Base-by-base conservation (phyloP, 495 filamentous ascomycete genomes). In the Penicillium longicatenatum region DNA sequence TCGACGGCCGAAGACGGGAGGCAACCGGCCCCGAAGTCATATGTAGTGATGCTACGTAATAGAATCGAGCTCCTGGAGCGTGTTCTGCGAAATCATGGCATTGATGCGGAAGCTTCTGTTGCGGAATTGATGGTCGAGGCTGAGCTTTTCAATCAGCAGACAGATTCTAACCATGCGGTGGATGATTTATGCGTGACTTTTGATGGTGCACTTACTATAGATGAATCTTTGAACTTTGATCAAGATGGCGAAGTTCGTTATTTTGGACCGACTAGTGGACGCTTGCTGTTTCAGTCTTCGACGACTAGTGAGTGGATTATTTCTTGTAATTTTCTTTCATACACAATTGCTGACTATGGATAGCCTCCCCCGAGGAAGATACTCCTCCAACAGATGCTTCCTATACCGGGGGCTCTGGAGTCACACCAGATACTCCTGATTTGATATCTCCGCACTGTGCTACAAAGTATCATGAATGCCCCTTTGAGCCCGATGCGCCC, bases 151-250 rank as follows among this genome's bases (percentile, higher is more conserved):
- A 50, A 53, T 20, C 55, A 43, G 31, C 11, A 49, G 37, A 10
- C 42, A 8, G 51, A 57, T 19, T 16, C 45, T 8, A 37, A 51
- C 17, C 24, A 37, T 16, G 62, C 26, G 16, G 31, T 67, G 8
- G 63, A 70, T 21, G 61, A 70, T 31, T 17, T 72, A 10, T 65
- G 63, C 41, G 37, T 52, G 14, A 66, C 60, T 2, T 66, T 69
- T 52, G 62, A 72, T 22, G 70, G 68, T 3, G 58, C 63, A n/a
- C 52, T 70, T 10, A 62, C 63, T 16, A 29, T 70, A 12, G 65
- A 70, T 48, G 69, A 68, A 48, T 66, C 61, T 11, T 58, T 72
- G 45, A 72, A 72, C 29, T 70, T 67, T 37, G 70, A 70, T 37
- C 57, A 67, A 22, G 70, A 69, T 63, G 68, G 68, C 0, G 70